Percentiles rank a stretch among this genome's conserved stretches.
Evolutionary conservation across 441 rosid genomes (phyloP).

Genomic region (Codiaeum variegatum): DNA sequence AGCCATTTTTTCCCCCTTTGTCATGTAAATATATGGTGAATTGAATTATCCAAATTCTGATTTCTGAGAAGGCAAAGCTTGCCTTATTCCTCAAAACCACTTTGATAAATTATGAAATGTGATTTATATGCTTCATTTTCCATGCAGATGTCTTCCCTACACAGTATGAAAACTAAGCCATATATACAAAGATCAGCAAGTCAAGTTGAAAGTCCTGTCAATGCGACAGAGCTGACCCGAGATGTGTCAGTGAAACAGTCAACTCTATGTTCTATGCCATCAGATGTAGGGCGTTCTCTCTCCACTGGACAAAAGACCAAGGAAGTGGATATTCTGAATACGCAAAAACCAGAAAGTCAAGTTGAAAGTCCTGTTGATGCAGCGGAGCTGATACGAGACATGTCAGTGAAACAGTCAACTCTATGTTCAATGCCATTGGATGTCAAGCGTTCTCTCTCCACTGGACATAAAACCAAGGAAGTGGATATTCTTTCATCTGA

Average conservation of each 20-base stretch:
- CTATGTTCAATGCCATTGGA: constrained; percentile 23
- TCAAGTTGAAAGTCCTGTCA: constrained; percentile 21
- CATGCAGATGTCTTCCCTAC: constrained; percentile 37
- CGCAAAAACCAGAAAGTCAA: constrained; percentile 20
- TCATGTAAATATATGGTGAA: background rate
- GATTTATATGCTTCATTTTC: background rate
- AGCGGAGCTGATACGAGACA: constrained; percentile 24
- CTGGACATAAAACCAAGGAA: constrained; percentile 13
- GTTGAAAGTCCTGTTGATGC: constrained; percentile 26
- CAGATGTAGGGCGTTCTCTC: constrained; percentile 11
- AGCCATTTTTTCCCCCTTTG: background rate
- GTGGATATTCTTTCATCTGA: constrained; percentile 28
- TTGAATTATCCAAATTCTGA: background rate
- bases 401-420: constrained; percentile 17
- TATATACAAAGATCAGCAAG: constrained; percentile 18
- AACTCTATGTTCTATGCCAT: constrained; percentile 23
- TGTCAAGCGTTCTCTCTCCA: constrained; percentile 8
- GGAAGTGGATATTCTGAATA: constrained; percentile 18
- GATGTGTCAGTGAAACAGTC: constrained; percentile 15
- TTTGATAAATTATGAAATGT: background rate
- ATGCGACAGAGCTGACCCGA: constrained; percentile 25
- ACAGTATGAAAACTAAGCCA: constrained; percentile 25
- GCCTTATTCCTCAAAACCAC: background rate
- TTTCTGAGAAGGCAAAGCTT: background rate
- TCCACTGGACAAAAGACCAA: constrained; percentile 3